A percentile compares a stretch with the other conserved stretches of the same genome.
phyloP scores from a whole-genome alignment of 192 early-diverging fungal genomes.

The Mortierella hygrophila region DNA sequence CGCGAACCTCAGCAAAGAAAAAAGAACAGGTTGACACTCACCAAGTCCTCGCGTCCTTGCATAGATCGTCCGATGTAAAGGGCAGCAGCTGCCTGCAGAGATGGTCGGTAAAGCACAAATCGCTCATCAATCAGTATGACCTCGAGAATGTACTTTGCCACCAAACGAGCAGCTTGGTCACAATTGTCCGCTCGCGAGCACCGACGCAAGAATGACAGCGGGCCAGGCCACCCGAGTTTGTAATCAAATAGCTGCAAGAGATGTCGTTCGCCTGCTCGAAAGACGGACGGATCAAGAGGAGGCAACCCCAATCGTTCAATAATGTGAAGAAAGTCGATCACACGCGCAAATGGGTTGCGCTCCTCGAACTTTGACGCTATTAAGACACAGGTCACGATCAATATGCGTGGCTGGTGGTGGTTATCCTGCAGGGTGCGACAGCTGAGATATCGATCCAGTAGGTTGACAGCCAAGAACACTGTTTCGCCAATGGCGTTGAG shows the following conservation, averaged over 20 bases:
- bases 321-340: constrained; percentile 62
- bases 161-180: constrained; percentile 84
- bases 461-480: constrained; percentile 90
- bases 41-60: constrained; percentile 76
- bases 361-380: constrained; percentile 97
- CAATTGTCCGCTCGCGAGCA: constrained; percentile 86
- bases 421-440: background rate
- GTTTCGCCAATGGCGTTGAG: constrained; percentile 69
- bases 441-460: constrained; percentile 90
- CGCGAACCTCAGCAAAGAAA: constrained; percentile 46
- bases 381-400: constrained; percentile 87
- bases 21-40: constrained; percentile 15
- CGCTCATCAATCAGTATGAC: constrained; percentile 87
- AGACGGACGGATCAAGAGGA: constrained; percentile 78
- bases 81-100: constrained; percentile 81
- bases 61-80: constrained; percentile 84
- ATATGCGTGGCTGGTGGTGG: constrained; percentile 48
- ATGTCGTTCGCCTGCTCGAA: constrained; percentile 88
- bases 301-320: constrained; percentile 76
- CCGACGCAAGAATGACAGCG: constrained; percentile 92
- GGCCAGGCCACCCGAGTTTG: constrained; percentile 86
- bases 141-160: constrained; percentile 96
- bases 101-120: constrained; percentile 78
- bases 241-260: constrained; percentile 90
- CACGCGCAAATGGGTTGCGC: constrained; percentile 70